Evolutionary conservation across 306 rosid genomes (phyloP).

Genomic region (Begonia fuchsioides): DNA sequence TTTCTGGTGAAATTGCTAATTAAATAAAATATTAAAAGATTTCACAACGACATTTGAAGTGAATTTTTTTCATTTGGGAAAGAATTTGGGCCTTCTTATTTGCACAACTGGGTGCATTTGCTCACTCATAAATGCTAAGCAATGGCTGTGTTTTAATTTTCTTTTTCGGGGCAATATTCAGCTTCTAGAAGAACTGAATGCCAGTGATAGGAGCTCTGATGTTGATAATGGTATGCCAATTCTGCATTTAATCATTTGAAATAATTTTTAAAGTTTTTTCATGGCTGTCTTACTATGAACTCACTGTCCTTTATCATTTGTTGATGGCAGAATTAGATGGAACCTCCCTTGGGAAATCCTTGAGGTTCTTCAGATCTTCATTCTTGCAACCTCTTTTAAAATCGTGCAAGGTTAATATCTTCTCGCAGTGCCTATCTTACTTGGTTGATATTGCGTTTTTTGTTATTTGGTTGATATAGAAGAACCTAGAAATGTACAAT

Average conservation of each 20-base stretch:
- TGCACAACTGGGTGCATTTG: not conserved
- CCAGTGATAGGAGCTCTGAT: slow-evolving; percentile 33
- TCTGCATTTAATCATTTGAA: not conserved
- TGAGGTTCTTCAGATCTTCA: slow-evolving; percentile 47
- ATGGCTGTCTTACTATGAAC: too few species aligned
- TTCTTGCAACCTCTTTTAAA: slow-evolving; percentile 64
- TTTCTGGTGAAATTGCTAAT: too few species aligned
- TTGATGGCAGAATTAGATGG: slow-evolving; percentile 34
- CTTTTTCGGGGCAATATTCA: slow-evolving; percentile 23
- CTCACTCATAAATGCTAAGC: too few species aligned
- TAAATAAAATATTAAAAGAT: too few species aligned
- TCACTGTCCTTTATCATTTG: slow-evolving; percentile 1
- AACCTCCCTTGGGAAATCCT: slow-evolving; percentile 50
- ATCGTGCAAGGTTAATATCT: slow-evolving; percentile 50
- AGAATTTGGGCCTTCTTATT: too few species aligned
- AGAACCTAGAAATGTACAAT: too few species aligned
- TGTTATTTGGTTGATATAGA: too few species aligned
- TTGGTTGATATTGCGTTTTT: too few species aligned
- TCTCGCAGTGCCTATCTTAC: not conserved
- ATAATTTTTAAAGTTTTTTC: too few species aligned
- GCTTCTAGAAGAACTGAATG: slow-evolving; percentile 63
- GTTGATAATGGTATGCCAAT: slow-evolving; percentile 38
- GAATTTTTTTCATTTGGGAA: too few species aligned
- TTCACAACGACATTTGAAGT: too few species aligned
- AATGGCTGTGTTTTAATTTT: not conserved